phyloP scores from a whole-genome alignment of 352 stramenopile genomes.

The Phytophthora palmivora region DNA sequence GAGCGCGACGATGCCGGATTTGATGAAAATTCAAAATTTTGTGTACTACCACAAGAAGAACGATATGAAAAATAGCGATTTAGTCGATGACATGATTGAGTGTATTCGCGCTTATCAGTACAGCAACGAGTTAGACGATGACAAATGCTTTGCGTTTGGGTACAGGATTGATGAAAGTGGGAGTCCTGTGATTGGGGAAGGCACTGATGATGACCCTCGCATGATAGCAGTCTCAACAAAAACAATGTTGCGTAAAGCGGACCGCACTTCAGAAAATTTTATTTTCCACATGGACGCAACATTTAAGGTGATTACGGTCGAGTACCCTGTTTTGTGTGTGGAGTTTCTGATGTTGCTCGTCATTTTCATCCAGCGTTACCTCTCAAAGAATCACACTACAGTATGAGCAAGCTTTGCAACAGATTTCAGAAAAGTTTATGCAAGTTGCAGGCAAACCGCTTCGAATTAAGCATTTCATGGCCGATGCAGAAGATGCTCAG shows the following conservation, averaged over 20 bases:
- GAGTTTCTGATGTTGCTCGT: too few relatives aligned
- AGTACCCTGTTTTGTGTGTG: constrained; percentile 2
- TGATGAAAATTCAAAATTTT: constrained; percentile 2
- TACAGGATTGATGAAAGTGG: not conserved
- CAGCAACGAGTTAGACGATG: not conserved
- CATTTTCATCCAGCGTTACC: too few relatives aligned
- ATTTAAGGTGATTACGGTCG: not conserved
- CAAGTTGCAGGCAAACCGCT: too few relatives aligned
- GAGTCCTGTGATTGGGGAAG: not conserved
- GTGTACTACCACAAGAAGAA: constrained; percentile 5
- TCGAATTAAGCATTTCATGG: too few relatives aligned
- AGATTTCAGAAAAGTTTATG: too few relatives aligned
- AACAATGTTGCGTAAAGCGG: not conserved
- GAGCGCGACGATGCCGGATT: not conserved
- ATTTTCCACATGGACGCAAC: constrained; percentile 3
- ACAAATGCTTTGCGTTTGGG: not conserved
- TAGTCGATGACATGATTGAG: not conserved
- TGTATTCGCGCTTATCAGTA: not conserved
- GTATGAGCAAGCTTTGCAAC: too few relatives aligned
- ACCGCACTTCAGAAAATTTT: not conserved
- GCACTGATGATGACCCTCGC: constrained; percentile 2
- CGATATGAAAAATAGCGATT: not conserved
- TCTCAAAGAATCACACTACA: too few relatives aligned
- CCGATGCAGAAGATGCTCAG: too few relatives aligned
- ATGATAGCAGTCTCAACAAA: constrained; percentile 4